These are phyloP conservation scores for Pleurotus djamor DNA, from an alignment of 768 basidiomycete species.

Conservation along the genomic window DNA sequence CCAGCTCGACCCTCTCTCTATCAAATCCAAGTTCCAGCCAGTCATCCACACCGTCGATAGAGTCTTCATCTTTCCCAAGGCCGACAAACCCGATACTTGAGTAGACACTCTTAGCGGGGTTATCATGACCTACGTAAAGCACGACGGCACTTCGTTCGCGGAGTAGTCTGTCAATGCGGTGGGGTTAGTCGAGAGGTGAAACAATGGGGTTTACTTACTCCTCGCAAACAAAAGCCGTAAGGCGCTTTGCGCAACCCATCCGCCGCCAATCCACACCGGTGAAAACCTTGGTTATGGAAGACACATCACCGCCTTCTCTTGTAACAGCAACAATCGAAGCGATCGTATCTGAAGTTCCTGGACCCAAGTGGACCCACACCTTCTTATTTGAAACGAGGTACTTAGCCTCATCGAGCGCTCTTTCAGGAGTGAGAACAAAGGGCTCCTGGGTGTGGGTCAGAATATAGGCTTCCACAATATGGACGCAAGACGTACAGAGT, in stretches of 20 bases:
- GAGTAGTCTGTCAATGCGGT: constrained; percentile 29
- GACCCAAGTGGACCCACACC: constrained; percentile 41
- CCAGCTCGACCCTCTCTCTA: constrained; percentile 28
- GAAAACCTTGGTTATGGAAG: constrained; percentile 53
- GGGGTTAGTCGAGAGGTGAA: background rate
- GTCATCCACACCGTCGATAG: constrained; percentile 27
- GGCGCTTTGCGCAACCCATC: constrained; percentile 43
- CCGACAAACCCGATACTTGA: constrained; percentile 48
- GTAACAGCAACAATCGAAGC: constrained; percentile 53
- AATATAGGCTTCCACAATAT: background rate
- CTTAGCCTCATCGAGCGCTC: constrained; percentile 38
- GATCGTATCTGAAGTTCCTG: constrained; percentile 18
- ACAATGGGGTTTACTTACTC: constrained; percentile 23
- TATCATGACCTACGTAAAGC: constrained; percentile 46
- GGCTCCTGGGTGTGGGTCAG: constrained; percentile 22
- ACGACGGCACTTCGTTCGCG: constrained; percentile 34
- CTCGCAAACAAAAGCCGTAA: constrained; percentile 41
- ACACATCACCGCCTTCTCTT: constrained; percentile 37
- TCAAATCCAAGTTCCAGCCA: constrained; percentile 57
- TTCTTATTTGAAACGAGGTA: constrained; percentile 32
- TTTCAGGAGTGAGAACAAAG: constrained; percentile 30
- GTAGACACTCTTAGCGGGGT: constrained; percentile 42
- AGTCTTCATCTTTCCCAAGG: constrained; percentile 14
- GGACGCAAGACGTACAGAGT: constrained; percentile 26
- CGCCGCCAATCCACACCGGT: constrained; percentile 39